Evolutionary conservation across 305 asterid species (phyloP).

Genomic region (Solanum hybrid): DNA sequence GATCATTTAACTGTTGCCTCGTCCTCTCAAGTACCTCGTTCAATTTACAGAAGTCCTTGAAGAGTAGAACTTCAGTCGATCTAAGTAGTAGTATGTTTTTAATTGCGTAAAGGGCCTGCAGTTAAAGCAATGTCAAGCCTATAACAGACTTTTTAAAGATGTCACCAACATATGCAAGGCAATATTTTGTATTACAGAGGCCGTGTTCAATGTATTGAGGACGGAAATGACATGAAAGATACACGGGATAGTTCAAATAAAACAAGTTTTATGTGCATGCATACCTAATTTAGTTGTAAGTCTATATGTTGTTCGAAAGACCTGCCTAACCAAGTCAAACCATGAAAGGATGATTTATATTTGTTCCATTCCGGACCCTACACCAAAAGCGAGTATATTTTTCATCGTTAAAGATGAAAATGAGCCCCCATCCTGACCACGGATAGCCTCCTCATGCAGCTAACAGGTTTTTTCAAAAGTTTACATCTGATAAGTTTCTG

Average conservation of each 20-base stretch:
- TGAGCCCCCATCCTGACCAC: background rate
- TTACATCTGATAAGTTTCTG: background rate
- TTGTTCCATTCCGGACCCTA: background rate
- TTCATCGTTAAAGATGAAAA: background rate
- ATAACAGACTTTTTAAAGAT: background rate
- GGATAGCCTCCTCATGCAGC: background rate
- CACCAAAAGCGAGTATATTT: background rate
- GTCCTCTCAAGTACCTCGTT: constrained; percentile 40
- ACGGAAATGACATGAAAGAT: background rate
- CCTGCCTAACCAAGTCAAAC: background rate
- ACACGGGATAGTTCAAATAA: background rate
- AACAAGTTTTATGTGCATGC: background rate
- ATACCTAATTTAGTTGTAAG: no score
- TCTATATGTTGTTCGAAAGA: background rate
- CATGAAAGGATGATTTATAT: background rate
- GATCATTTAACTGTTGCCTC: constrained; percentile 35
- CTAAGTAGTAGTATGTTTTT: constrained; percentile 46
- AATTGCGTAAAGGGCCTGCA: constrained; percentile 66
- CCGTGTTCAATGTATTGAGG: background rate
- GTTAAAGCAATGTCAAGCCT: background rate
- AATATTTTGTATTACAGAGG: background rate
- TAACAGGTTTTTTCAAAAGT: background rate
- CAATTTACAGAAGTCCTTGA: constrained; percentile 49
- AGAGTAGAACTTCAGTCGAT: constrained; percentile 39
- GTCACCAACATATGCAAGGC: background rate